Conservation (phyloP, 129 eudicot species). For the Sambucus nigra region DNA sequence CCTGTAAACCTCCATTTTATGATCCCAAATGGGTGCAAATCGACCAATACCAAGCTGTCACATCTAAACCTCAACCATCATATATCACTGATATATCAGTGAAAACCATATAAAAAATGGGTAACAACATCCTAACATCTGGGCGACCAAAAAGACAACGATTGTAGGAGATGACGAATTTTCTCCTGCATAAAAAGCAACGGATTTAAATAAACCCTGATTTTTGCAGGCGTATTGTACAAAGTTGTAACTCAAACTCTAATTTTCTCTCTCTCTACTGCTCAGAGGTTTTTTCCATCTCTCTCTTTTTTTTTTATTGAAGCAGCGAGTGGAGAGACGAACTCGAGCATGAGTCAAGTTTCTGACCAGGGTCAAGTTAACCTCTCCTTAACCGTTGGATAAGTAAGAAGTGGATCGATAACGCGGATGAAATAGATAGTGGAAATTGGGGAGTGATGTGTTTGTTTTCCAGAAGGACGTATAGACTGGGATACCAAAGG, state of each 20-base stretch:
- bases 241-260: background rate
- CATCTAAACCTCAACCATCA: too few relatives aligned
- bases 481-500: conserved; percentile 12
- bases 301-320: conserved; percentile 27
- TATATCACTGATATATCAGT: too few relatives aligned
- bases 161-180: too few relatives aligned
- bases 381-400: conserved; percentile 47
- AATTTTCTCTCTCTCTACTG: conserved; percentile 36
- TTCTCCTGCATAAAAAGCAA: too few relatives aligned
- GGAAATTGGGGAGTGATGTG: conserved; percentile 44
- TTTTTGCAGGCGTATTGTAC: background rate
- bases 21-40: too few relatives aligned
- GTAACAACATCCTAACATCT: too few relatives aligned
- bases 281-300: too few relatives aligned
- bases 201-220: background rate
- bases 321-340: conserved; percentile 39
- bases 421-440: conserved; percentile 48
- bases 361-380: too few relatives aligned
- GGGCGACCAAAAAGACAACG: too few relatives aligned
- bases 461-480: conserved; percentile 51
- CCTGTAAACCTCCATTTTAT: too few relatives aligned
- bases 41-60: too few relatives aligned
- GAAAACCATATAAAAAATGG: too few relatives aligned
- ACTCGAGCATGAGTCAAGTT: conserved; percentile 40
- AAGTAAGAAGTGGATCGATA: conserved; percentile 41